Evolutionary conservation across 768 basidiomycete genomes (phyloP).

Genomic region (Boletus bicolor): DNA sequence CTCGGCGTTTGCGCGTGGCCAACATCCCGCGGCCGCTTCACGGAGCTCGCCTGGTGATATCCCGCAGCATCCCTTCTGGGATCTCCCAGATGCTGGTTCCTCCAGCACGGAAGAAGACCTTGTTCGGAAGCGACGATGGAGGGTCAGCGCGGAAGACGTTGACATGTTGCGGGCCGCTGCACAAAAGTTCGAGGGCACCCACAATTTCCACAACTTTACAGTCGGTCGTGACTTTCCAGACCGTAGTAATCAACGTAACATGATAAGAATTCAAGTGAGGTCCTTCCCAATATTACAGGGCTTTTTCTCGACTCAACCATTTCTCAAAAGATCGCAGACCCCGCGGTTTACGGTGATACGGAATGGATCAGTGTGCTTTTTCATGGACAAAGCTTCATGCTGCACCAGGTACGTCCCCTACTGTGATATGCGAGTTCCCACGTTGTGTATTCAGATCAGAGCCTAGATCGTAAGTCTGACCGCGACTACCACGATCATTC

Average conservation of each 20-base stretch:
- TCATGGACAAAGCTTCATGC: slow-evolving; percentile 98
- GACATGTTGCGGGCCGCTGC: slow-evolving; percentile 54
- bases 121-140: slow-evolving; percentile 67
- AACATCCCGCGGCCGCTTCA: slow-evolving; percentile 33
- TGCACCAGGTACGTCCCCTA: slow-evolving; percentile 79
- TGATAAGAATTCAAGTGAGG: slow-evolving; percentile 80
- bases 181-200: slow-evolving; percentile 76
- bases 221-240: slow-evolving; percentile 84
- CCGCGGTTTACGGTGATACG: slow-evolving; percentile 84
- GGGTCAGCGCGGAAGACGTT: slow-evolving; percentile 53
- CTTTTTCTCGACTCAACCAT: not conserved
- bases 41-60: slow-evolving; percentile 11
- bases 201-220: slow-evolving; percentile 98
- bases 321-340: slow-evolving; percentile 65
- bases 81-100: slow-evolving; percentile 31
- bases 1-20: slow-evolving; percentile 52
- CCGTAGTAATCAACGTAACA: slow-evolving; percentile 76
- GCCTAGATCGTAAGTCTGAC: slow-evolving; percentile 30
- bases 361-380: slow-evolving; percentile 94
- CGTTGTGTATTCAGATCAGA: slow-evolving; percentile 23
- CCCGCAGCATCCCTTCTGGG: slow-evolving; percentile 64
- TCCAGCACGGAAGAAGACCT: slow-evolving; percentile 56
- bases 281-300: not conserved
- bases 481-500: not conserved
- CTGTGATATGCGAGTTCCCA: not conserved